Evolutionary conservation across 2,329 filamentous ascomycete species (phyloP).

Genomic region (Aspergillus tanneri): DNA sequence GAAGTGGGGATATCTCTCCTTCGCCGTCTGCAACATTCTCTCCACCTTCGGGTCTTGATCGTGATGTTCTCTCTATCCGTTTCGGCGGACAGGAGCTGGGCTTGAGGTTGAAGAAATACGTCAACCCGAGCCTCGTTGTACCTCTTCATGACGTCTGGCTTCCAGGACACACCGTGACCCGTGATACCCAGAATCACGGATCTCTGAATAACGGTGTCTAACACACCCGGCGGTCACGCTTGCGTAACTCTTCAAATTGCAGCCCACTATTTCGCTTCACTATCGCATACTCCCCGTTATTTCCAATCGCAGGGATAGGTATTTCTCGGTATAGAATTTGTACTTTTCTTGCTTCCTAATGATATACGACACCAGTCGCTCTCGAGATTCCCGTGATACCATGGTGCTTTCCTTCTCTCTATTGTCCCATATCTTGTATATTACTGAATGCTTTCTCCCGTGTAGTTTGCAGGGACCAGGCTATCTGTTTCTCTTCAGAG

Average conservation of each 20-base stretch:
- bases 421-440: not conserved
- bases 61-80: conserved; percentile 43
- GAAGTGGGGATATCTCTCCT: conserved; percentile 37
- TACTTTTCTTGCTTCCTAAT: conserved; percentile 1
- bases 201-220: conserved; percentile 15
- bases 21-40: conserved; percentile 41
- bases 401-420: not conserved
- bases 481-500: not conserved
- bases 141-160: conserved; percentile 48
- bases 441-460: not conserved
- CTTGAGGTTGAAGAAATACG: conserved; percentile 45
- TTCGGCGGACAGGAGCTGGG: conserved; percentile 43
- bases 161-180: conserved; percentile 27
- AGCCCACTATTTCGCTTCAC: not conserved
- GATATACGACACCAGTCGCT: conserved; percentile 12
- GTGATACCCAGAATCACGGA: conserved; percentile 22
- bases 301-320: too few relatives aligned
- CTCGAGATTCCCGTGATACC: conserved; percentile 6
- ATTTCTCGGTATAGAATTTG: not conserved
- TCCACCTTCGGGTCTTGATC: conserved; percentile 44
- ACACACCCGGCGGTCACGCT: not conserved
- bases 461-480: not conserved
- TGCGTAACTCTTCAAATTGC: not conserved
- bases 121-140: conserved; percentile 48
- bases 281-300: not conserved